These are phyloP conservation scores for Globisporangium canariense DNA, from an alignment of 352 stramenopile genomes.

Conservation along the genomic window DNA sequence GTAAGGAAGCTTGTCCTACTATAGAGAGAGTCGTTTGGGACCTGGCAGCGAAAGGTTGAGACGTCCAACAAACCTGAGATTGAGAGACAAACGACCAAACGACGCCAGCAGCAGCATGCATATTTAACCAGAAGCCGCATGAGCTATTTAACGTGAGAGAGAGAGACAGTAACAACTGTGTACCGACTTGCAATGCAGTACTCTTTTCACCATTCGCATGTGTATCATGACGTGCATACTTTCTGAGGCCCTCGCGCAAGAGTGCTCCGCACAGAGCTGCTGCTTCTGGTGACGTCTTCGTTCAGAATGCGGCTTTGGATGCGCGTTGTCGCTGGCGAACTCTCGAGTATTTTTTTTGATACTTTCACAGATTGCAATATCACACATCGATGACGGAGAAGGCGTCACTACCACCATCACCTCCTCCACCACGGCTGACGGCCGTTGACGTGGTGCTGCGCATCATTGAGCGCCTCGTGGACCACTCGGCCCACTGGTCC, in stretches of 20 bases:
- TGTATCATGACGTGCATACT: not conserved
- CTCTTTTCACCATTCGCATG: not conserved
- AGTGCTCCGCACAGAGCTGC: too few relatives aligned
- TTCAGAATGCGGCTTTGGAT: too few relatives aligned
- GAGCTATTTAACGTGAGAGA: slow-evolving; percentile 5
- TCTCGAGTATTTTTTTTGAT: too few relatives aligned
- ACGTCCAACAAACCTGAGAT: not conserved
- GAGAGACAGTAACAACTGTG: not conserved
- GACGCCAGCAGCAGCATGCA: not conserved
- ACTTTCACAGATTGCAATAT: too few relatives aligned
- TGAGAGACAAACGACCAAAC: not conserved
- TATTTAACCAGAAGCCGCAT: slow-evolving; percentile 6
- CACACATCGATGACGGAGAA: too few relatives aligned
- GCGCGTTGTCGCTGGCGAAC: too few relatives aligned
- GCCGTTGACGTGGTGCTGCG: slow-evolving; percentile 6
- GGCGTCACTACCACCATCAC: too few relatives aligned
- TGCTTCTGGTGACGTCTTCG: too few relatives aligned
- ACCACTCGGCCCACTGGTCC: slow-evolving; percentile 17
- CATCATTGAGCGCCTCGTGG: slow-evolving; percentile 8
- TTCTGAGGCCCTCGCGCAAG: too few relatives aligned
- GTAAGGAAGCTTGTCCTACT: not conserved
- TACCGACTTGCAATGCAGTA: not conserved
- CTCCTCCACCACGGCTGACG: not conserved
- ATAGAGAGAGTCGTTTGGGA: not conserved
- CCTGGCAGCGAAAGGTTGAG: not conserved